A percentile compares a stretch with the other conserved stretches of the same genome.
These are phyloP conservation scores for Botrytis byssoidea DNA, from an alignment of 2,329 filamentous ascomycete genomes.

Conservation along the genomic window DNA sequence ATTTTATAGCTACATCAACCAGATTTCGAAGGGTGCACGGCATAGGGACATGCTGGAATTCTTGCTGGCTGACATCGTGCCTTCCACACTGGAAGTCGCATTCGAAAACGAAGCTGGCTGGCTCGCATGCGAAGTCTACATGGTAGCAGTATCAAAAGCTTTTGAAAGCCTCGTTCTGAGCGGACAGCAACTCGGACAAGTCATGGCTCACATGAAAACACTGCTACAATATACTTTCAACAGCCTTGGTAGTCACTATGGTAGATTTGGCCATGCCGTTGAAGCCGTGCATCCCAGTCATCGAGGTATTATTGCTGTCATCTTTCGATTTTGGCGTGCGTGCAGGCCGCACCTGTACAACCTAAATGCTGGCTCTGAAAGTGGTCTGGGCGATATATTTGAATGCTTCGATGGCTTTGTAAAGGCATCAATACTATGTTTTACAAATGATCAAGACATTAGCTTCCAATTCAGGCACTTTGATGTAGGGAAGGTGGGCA, in stretches of 20 bases:
- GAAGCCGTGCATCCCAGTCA: slow-evolving; percentile 24
- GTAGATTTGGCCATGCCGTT: not conserved
- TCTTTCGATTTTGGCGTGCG: slow-evolving; percentile 33
- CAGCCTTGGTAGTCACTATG: slow-evolving; percentile 20
- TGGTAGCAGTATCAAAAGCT: slow-evolving; percentile 27
- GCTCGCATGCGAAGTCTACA: slow-evolving; percentile 32
- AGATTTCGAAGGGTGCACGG: slow-evolving; percentile 29
- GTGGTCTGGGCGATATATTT: slow-evolving; percentile 6
- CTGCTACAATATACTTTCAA: slow-evolving; percentile 32
- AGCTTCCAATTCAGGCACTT: slow-evolving; percentile 8
- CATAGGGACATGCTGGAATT: slow-evolving; percentile 32
- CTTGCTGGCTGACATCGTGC: slow-evolving; percentile 33
- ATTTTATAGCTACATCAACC: slow-evolving; percentile 24
- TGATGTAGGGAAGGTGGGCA: slow-evolving; percentile 13
- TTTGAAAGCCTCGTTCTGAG: slow-evolving; percentile 20
- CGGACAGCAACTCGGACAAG: slow-evolving; percentile 16
- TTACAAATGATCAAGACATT: not conserved
- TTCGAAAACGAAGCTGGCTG: slow-evolving; percentile 30
- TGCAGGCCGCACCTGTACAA: slow-evolving; percentile 21
- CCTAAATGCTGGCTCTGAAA: not conserved
- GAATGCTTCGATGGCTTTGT: slow-evolving; percentile 11
- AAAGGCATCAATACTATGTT: slow-evolving; percentile 1
- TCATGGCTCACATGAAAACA: slow-evolving; percentile 27
- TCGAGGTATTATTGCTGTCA: slow-evolving; percentile 27
- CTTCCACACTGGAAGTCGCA: slow-evolving; percentile 31